Evolutionary conservation across 192 early-diverging fungal species (phyloP).

Genomic region (Oehlia diaphana): DNA sequence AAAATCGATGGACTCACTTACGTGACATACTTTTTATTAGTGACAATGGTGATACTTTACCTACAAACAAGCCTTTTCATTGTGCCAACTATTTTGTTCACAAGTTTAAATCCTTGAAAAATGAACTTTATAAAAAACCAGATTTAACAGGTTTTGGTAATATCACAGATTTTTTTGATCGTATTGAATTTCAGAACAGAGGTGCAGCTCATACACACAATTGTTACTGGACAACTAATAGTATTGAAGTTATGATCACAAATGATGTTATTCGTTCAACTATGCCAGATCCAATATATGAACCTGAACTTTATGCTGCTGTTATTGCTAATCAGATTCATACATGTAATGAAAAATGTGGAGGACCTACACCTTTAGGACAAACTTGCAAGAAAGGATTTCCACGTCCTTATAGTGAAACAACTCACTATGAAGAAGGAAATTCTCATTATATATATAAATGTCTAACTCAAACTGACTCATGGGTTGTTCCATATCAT

Average conservation of each 20-base stretch:
- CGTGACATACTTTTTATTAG: background rate
- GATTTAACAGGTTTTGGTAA: background rate
- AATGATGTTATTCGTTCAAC: background rate
- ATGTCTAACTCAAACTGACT: background rate
- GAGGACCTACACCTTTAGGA: no score
- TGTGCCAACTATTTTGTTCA: background rate
- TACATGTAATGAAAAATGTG: background rate
- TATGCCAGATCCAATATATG: background rate
- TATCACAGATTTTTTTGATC: no score
- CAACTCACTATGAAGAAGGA: no score
- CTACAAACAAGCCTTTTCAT: background rate
- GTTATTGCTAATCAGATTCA: slow-evolving; percentile 1
- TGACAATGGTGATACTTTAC: slow-evolving; percentile 4
- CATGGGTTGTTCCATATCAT: background rate
- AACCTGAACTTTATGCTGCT: background rate
- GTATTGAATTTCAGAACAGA: no score
- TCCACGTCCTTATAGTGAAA: no score
- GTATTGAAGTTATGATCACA: background rate
- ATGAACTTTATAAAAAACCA: no score
- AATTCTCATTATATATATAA: background rate
- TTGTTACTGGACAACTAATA: no score
- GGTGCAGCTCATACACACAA: no score
- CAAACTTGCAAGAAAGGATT: no score
- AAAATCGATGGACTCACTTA: background rate
- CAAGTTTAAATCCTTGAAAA: no score